Base-by-base conservation (phyloP, 768 basidiomycete species). In the Trametes cingulata region DNA sequence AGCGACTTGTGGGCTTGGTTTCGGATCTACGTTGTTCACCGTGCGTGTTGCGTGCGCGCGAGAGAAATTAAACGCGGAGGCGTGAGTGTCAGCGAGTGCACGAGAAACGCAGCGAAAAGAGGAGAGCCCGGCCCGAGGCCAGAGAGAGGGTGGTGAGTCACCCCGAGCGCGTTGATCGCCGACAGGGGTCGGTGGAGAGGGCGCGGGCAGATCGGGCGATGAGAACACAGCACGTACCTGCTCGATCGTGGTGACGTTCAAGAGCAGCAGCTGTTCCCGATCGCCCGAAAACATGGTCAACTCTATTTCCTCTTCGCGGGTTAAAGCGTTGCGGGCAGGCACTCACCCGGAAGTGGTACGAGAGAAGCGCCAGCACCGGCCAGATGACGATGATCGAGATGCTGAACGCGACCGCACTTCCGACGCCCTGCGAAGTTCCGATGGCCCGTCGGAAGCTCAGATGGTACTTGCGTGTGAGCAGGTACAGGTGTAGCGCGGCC, bases 221-320 rank as follows among this genome's bases (percentile, higher is more conserved):
- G 54, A 14, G 36, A 40, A 53, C 50, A 60, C 54, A 67, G 52
- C 45, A 69, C 85, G 73, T 72, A 90, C 90, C 82, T 94, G 93
- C 76, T 98, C 95, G 62, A 98, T 94, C n/a, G 95, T 98, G 9
- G 95, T 97, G 36, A 93, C 81, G 72, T 96, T 95, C 63, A 94
- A 77, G 33, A 94, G 71, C 53, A 96, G 75, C 48, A 98, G 80
- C 88, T 92, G 71, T 36, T 20, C 36, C 54, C 40, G 55, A 57
- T 63, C 56, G 20, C 22, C 15, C 41, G 20, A 27, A 19, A 33
- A 49, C 29, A 27, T n/a, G 37, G 56, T 57, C 56, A 57, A 57
- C 47, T 56, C 39, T 50, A 50, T 33, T 41, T 47, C 55, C 46
- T 22, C 25, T 22, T 56, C 39, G 39, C 37, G 39, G 47, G 19